Percentiles rank a stretch among this genome's conserved stretches.
Evolutionary conservation across 352 stramenopile species (phyloP).

Genomic region (Phytophthora tentaculata): DNA sequence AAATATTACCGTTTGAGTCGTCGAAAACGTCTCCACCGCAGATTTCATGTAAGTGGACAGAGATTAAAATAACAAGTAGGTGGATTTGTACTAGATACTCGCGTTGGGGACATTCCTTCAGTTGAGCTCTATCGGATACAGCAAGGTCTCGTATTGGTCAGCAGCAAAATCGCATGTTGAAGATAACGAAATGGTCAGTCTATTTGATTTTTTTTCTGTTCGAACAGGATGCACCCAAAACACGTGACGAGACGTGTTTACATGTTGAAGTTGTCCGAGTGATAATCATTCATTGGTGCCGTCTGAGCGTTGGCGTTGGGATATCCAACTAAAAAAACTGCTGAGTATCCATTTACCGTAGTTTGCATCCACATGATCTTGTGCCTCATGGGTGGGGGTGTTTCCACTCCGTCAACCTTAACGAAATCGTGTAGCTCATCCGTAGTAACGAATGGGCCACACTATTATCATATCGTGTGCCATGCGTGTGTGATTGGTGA

Average conservation of each 20-base stretch:
- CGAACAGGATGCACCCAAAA: neutral
- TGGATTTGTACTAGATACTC: neutral
- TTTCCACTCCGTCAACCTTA: too few relatives aligned
- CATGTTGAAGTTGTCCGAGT: neutral
- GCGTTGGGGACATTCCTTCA: neutral
- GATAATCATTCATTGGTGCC: neutral
- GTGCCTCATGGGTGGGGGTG: too few relatives aligned
- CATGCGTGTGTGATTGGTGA: too few relatives aligned
- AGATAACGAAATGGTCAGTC: neutral
- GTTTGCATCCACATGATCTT: too few relatives aligned
- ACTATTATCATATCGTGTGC: too few relatives aligned
- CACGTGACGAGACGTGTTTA: neutral
- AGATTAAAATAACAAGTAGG: too few relatives aligned
- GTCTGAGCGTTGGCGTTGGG: too few relatives aligned
- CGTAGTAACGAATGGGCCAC: too few relatives aligned
- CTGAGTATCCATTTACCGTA: too few relatives aligned
- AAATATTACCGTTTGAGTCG: neutral
- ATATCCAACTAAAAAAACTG: neutral
- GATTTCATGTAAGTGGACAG: too few relatives aligned
- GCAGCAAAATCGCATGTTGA: neutral
- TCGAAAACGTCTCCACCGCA: neutral
- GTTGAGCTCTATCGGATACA: too few relatives aligned
- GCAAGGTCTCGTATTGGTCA: neutral
- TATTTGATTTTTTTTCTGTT: neutral
- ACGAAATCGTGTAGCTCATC: too few relatives aligned